Evolutionary conservation across 768 basidiomycete species (phyloP).

Genomic region (Lentinula guzmanii): DNA sequence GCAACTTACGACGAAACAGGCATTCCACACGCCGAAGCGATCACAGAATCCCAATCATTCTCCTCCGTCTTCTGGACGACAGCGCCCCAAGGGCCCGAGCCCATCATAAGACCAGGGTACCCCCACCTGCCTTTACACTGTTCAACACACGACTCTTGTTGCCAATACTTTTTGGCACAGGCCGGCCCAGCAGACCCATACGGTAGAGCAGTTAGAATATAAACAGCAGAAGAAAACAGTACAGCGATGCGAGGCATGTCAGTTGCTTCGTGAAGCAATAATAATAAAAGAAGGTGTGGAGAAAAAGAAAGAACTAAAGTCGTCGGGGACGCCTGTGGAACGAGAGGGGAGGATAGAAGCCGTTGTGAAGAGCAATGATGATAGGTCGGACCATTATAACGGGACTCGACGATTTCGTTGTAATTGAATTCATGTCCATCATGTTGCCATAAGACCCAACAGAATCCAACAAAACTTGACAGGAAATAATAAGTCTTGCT

Average conservation of each 20-base stretch:
- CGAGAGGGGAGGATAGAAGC: slow-evolving; percentile 9
- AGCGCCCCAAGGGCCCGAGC: slow-evolving; percentile 50
- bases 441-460: slow-evolving; percentile 6
- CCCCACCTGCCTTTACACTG: slow-evolving; percentile 39
- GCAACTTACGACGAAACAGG: slow-evolving; percentile 11
- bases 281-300: slow-evolving; percentile 13
- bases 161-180: slow-evolving; percentile 31
- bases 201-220: slow-evolving; percentile 27
- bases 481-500: background rate
- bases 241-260: slow-evolving; percentile 31
- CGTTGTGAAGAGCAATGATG: slow-evolving; percentile 3
- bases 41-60: slow-evolving; percentile 26
- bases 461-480: background rate
- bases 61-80: slow-evolving; percentile 33
- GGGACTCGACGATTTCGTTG: background rate
- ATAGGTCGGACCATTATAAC: background rate
- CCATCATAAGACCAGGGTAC: slow-evolving; percentile 43
- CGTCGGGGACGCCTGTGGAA: background rate
- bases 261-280: background rate
- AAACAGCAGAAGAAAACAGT: slow-evolving; percentile 26
- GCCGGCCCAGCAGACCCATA: slow-evolving; percentile 39
- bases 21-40: slow-evolving; percentile 39
- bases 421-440: background rate
- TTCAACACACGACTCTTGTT: slow-evolving; percentile 28
- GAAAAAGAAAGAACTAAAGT: slow-evolving; percentile 19